phyloP scores from a whole-genome alignment of 495 filamentous ascomycete species.

The Aspergillus nanangensis region DNA sequence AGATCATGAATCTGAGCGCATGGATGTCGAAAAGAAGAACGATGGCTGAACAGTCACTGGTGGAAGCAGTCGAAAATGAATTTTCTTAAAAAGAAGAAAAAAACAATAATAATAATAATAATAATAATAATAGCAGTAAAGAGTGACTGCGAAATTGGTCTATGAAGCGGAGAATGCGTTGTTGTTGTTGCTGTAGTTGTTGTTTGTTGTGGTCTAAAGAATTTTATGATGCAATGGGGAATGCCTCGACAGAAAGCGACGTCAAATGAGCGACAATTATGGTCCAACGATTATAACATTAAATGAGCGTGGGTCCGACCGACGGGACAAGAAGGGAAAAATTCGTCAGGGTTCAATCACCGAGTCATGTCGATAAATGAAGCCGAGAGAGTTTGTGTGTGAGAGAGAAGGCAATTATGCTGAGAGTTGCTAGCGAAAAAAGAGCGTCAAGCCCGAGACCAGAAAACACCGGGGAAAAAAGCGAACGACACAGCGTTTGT shows the following conservation, averaged over 20 bases:
- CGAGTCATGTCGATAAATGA: constrained; percentile 11
- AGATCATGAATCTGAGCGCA: not conserved
- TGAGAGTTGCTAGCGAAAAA: too few relatives aligned
- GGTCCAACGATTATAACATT: constrained; percentile 8
- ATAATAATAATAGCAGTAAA: too few relatives aligned
- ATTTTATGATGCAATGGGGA: constrained; percentile 25
- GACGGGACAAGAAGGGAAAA: constrained; percentile 14
- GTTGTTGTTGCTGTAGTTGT: constrained; percentile 8
- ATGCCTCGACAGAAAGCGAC: constrained; percentile 25
- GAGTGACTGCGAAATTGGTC: constrained; percentile 6
- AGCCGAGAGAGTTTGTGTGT: too few relatives aligned
- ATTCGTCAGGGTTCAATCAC: constrained; percentile 15
- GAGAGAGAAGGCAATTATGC: constrained; percentile 22
- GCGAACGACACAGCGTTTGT: constrained; percentile 16
- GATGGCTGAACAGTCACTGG: not conserved
- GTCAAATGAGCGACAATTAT: constrained; percentile 12
- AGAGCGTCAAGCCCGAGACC: constrained; percentile 30
- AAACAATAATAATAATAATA: too few relatives aligned
- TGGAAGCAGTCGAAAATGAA: constrained; percentile 5
- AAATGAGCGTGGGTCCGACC: constrained; percentile 18
- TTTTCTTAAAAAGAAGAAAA: too few relatives aligned
- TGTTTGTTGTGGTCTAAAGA: constrained; percentile 18
- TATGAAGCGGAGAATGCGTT: constrained; percentile 9
- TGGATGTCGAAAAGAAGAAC: not conserved
- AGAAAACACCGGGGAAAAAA: constrained; percentile 19